Percentiles rank a stretch among this genome's conserved stretches.
Conservation (phyloP, 1,284 basidiomycete genomes). For the Ceratobasidium sp. region DNA sequence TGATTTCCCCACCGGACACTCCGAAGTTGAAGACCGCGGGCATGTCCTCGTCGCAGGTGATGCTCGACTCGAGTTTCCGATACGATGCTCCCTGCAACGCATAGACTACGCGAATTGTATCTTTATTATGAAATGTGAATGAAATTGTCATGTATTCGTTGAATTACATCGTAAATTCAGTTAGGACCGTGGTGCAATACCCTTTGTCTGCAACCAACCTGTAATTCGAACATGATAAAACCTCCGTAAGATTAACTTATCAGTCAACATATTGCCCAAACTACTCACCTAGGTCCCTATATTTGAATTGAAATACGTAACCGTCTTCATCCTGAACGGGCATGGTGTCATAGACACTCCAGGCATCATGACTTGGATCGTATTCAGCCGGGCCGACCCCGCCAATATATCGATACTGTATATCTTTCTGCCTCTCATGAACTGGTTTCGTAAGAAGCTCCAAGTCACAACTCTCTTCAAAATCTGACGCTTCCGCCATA, state of each 20-base stretch:
- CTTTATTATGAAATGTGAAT: neutral
- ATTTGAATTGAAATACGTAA: neutral
- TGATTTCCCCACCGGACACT: neutral
- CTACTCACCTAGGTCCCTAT: neutral
- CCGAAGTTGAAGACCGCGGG: neutral
- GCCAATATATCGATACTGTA: neutral
- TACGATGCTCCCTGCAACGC: conserved; percentile 1
- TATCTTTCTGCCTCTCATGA: neutral
- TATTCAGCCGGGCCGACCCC: neutral
- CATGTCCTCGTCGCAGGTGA: too few relatives aligned
- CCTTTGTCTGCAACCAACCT: too few relatives aligned
- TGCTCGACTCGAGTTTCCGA: neutral
- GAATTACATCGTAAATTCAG: too few relatives aligned
- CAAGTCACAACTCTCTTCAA: neutral
- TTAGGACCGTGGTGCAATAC: too few relatives aligned
- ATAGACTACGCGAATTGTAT: neutral
- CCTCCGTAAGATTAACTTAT: too few relatives aligned
- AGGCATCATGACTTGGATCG: neutral
- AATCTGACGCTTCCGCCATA: too few relatives aligned
- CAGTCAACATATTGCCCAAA: neutral
- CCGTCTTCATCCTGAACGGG: neutral
- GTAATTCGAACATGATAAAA: too few relatives aligned
- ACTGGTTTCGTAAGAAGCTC: neutral
- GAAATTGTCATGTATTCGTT: too few relatives aligned
- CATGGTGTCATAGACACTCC: neutral